Evolutionary conservation across 768 basidiomycete genomes (phyloP).

Genomic region (Tricholoma flavovirens): DNA sequence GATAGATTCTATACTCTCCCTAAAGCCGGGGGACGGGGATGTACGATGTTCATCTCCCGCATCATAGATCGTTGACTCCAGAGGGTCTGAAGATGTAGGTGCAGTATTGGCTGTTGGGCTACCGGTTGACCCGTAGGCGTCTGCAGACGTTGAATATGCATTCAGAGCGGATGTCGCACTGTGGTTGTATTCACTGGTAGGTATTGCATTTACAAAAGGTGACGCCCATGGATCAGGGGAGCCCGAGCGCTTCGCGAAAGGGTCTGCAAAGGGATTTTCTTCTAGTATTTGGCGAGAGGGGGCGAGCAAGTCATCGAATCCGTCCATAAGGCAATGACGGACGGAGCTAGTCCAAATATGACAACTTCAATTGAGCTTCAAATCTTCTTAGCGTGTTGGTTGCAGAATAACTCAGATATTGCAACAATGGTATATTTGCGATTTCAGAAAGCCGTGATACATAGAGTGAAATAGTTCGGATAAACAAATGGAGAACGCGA

Average conservation of each 20-base stretch:
- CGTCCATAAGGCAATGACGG: constrained; percentile 44
- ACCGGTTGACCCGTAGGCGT: constrained; percentile 23
- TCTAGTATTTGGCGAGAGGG: constrained; percentile 59
- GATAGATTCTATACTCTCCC: constrained; percentile 40
- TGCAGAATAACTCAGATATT: background rate
- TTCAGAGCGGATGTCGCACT: constrained; percentile 16
- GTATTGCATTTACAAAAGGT: constrained; percentile 36
- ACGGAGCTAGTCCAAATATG: too few species aligned
- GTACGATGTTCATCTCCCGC: constrained; percentile 22
- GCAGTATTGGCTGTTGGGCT: constrained; percentile 12
- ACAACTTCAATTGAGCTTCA: too few species aligned
- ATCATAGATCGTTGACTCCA: constrained; percentile 23
- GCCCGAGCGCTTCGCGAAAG: constrained; percentile 58
- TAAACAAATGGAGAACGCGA: background rate
- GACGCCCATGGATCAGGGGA: constrained; percentile 78
- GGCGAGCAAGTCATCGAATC: constrained; percentile 71
- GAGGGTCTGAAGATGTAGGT: constrained; percentile 27
- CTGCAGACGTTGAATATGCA: constrained; percentile 19
- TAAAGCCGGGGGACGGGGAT: constrained; percentile 45
- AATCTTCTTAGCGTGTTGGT: too few species aligned
- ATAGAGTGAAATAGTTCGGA: background rate
- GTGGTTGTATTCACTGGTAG: constrained; percentile 25
- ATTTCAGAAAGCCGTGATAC: background rate
- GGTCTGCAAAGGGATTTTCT: constrained; percentile 72
- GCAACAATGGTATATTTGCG: background rate